These are phyloP conservation scores for Ceratobasidium sp. DNA, from an alignment of 1,284 basidiomycete genomes.

Conservation along the genomic window DNA sequence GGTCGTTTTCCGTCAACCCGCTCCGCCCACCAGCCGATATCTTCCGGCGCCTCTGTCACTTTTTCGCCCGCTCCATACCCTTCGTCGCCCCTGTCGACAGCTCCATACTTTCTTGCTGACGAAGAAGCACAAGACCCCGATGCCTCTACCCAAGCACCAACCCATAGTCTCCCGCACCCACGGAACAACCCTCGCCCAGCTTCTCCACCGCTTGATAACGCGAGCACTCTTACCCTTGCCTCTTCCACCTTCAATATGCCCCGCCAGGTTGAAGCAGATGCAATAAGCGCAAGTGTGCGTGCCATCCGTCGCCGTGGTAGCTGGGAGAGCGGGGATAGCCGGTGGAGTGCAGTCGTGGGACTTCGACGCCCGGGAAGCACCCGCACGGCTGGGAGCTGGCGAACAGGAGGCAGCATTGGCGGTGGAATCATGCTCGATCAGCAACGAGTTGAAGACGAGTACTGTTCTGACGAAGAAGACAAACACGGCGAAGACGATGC, in stretches of 20 bases:
- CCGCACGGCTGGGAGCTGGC: slow-evolving; percentile 34
- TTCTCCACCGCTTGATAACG: slow-evolving; percentile 89
- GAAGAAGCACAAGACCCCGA: slow-evolving; percentile 30
- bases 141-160: slow-evolving; percentile 72
- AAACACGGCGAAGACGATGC: slow-evolving; percentile 17
- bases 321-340: slow-evolving; percentile 82
- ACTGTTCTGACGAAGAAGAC: slow-evolving; percentile 6
- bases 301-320: slow-evolving; percentile 80
- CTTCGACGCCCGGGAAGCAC: slow-evolving; percentile 23
- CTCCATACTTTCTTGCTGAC: slow-evolving; percentile 33
- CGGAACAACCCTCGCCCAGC: slow-evolving; percentile 93
- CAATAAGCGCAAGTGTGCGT: slow-evolving; percentile 73
- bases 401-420: slow-evolving; percentile 31
- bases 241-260: slow-evolving; percentile 86
- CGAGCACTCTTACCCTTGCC: slow-evolving; percentile 89
- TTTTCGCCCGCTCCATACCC: slow-evolving; percentile 56
- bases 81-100: slow-evolving; percentile 37
- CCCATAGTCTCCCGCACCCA: slow-evolving; percentile 90
- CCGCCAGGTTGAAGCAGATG: slow-evolving; percentile 66
- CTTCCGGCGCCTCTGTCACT: slow-evolving; percentile 68
- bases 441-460: slow-evolving; percentile 31
- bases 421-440: slow-evolving; percentile 30
- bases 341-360: slow-evolving; percentile 76
- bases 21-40: slow-evolving; percentile 60
- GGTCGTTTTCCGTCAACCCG: slow-evolving; percentile 55